Percentiles rank a stretch among this genome's conserved stretches.
Conservation (phyloP, 805 yeast species). For the Starmerella etchellsii region DNA sequence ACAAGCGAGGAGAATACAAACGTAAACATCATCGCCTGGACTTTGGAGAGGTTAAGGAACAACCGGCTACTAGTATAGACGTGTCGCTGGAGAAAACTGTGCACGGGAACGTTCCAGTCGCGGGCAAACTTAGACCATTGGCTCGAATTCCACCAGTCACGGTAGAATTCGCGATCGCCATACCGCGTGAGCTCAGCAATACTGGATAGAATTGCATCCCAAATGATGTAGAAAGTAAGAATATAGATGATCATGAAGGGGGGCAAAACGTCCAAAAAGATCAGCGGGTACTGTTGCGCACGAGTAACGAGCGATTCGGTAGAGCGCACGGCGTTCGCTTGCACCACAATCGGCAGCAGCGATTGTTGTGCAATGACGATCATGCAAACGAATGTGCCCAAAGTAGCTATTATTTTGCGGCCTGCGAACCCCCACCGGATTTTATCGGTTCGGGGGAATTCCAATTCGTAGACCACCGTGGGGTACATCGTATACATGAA, state of each 20-base stretch:
- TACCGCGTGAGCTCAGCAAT: slow-evolving; percentile 78
- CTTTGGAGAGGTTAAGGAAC: slow-evolving; percentile 51
- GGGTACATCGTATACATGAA: slow-evolving; percentile 81
- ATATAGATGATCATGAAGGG: slow-evolving; percentile 66
- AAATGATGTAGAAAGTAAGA: slow-evolving; percentile 72
- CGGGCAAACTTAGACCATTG: slow-evolving; percentile 90
- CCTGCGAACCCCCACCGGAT: slow-evolving; percentile 59
- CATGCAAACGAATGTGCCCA: slow-evolving; percentile 80
- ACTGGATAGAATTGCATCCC: slow-evolving; percentile 87
- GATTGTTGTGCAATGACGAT: slow-evolving; percentile 61
- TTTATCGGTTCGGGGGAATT: slow-evolving; percentile 60
- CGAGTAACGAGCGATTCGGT: slow-evolving; percentile 36
- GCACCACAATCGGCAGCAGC: slow-evolving; percentile 59
- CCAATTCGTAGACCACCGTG: slow-evolving; percentile 55
- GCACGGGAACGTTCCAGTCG: slow-evolving; percentile 92
- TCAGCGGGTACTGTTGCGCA: slow-evolving; percentile 38
- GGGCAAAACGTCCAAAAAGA: slow-evolving; percentile 63
- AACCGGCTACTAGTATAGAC: slow-evolving; percentile 87
- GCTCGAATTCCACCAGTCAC: slow-evolving; percentile 95
- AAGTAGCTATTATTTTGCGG: slow-evolving; percentile 62
- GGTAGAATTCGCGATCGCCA: slow-evolving; percentile 87
- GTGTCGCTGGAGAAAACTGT: slow-evolving; percentile 75
- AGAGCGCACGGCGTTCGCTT: slow-evolving; percentile 42
- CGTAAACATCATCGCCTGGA: slow-evolving; percentile 52
- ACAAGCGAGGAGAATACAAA: slow-evolving; percentile 58